Percentiles rank a stretch among this genome's conserved stretches.
Conservation (phyloP, 2,329 filamentous ascomycete genomes). For the Ophiosphaerella herpotricha region DNA sequence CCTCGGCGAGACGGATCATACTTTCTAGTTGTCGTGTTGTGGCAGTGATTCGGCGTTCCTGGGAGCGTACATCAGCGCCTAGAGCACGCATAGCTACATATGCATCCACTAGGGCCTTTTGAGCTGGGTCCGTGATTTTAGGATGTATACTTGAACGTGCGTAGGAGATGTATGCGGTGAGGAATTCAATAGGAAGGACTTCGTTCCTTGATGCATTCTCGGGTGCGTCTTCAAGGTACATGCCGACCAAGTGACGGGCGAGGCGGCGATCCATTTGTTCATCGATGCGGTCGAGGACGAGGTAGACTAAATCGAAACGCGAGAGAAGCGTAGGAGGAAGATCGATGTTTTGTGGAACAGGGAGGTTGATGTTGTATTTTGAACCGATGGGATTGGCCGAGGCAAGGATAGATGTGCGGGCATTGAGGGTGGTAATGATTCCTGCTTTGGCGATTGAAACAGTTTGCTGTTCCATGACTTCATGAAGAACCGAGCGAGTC, state of each 20-base stretch:
- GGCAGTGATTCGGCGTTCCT: slow-evolving; percentile 95
- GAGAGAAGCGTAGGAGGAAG: slow-evolving; percentile 92
- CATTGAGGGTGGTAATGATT: slow-evolving; percentile 88
- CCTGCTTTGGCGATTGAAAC: slow-evolving; percentile 79
- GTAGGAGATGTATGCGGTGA: slow-evolving; percentile 97
- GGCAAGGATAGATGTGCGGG: slow-evolving; percentile 90
- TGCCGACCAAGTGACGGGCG: slow-evolving; percentile 88
- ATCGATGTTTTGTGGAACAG: slow-evolving; percentile 97
- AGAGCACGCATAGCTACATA: slow-evolving; percentile 96
- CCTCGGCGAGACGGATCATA: slow-evolving; percentile 96
- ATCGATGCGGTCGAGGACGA: slow-evolving; percentile 92
- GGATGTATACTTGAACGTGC: slow-evolving; percentile 87
- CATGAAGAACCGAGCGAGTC: slow-evolving; percentile 74
- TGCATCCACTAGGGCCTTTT: slow-evolving; percentile 79
- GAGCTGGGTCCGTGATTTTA: slow-evolving; percentile 76
- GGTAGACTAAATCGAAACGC: slow-evolving; percentile 94
- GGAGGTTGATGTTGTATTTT: slow-evolving; percentile 94
- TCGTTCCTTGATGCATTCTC: slow-evolving; percentile 80
- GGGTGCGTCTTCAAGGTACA: slow-evolving; percentile 95
- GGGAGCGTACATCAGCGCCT: slow-evolving; percentile 70
- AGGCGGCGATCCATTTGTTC: slow-evolving; percentile 86
- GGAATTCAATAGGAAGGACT: slow-evolving; percentile 84
- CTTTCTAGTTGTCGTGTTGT: slow-evolving; percentile 96
- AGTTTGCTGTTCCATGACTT: slow-evolving; percentile 82
- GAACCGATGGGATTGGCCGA: slow-evolving; percentile 98